phyloP scores from a whole-genome alignment of 768 basidiomycete species.

The Boletus eberwhitei region DNA sequence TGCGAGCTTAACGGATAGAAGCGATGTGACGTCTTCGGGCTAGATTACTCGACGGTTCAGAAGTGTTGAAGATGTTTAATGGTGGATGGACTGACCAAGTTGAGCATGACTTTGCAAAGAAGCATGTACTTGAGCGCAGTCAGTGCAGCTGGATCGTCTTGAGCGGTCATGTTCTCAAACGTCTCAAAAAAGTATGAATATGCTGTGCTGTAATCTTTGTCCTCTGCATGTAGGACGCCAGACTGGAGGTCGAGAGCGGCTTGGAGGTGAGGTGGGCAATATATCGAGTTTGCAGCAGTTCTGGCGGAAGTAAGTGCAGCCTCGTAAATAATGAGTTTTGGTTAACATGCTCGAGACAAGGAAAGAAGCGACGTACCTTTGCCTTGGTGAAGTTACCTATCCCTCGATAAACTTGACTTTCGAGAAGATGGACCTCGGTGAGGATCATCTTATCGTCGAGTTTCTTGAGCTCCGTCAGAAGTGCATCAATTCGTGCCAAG shows the following conservation, averaged over 20 bases:
- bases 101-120: constrained; percentile 97
- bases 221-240: constrained; percentile 90
- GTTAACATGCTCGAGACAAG: neutral
- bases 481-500: constrained; percentile 73
- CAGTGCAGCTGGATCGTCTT: constrained; percentile 73
- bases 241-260: constrained; percentile 62
- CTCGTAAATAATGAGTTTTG: constrained; percentile 32
- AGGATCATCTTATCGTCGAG: constrained; percentile 98
- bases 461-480: constrained; percentile 89
- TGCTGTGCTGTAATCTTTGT: constrained; percentile 95
- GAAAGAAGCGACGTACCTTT: constrained; percentile 52
- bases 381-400: constrained; percentile 87
- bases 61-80: neutral
- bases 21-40: constrained; percentile 91
- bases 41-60: constrained; percentile 28
- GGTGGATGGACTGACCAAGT: constrained; percentile 56
- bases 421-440: constrained; percentile 93
- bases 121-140: constrained; percentile 97
- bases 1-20: constrained; percentile 84
- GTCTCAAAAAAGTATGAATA: constrained; percentile 98
- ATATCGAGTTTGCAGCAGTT: constrained; percentile 94
- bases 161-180: constrained; percentile 81
- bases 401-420: constrained; percentile 87
- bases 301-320: constrained; percentile 86
- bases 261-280: constrained; percentile 75